Evolutionary conservation across 805 yeast genomes (phyloP).

Genomic region (Candida corydali): DNA sequence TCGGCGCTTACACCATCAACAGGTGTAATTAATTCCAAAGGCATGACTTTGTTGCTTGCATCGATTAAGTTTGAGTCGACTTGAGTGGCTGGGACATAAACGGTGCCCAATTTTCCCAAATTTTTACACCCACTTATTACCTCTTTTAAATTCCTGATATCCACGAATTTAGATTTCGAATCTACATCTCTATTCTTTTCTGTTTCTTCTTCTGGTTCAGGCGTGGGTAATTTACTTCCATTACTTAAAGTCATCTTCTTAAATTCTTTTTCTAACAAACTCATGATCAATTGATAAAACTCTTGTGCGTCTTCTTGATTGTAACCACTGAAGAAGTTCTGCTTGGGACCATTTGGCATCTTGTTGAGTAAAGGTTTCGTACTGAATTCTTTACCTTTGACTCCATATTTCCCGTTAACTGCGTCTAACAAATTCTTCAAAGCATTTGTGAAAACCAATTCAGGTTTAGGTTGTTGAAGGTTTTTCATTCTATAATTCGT

Average conservation of each 20-base stretch:
- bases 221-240: conserved; percentile 20
- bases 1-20: conserved; percentile 88
- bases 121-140: conserved; percentile 37
- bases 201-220: conserved; percentile 16
- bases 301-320: conserved; percentile 98
- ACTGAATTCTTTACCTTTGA: conserved; percentile 55
- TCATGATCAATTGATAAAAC: conserved; percentile 77
- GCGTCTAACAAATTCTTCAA: conserved; percentile 49
- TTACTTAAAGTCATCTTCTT: conserved; percentile 24
- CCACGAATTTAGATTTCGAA: conserved; percentile 18
- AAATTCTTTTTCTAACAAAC: conserved; percentile 59
- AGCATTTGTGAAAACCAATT: conserved; percentile 48
- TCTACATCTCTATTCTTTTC: too few species aligned
- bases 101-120: conserved; percentile 58
- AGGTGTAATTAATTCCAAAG: conserved; percentile 70
- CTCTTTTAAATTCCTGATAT: conserved; percentile 17
- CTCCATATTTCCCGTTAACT: conserved; percentile 53
- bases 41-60: conserved; percentile 41
- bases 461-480: conserved; percentile 19
- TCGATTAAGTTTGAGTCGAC: conserved; percentile 65
- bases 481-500: too few species aligned
- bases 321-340: conserved; percentile 73
- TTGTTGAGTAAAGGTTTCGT: conserved; percentile 57
- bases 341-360: conserved; percentile 76
- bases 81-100: conserved; percentile 68